Evolutionary conservation across 495 filamentous ascomycete species (phyloP).

Genomic region (Aspergillus wentii): DNA sequence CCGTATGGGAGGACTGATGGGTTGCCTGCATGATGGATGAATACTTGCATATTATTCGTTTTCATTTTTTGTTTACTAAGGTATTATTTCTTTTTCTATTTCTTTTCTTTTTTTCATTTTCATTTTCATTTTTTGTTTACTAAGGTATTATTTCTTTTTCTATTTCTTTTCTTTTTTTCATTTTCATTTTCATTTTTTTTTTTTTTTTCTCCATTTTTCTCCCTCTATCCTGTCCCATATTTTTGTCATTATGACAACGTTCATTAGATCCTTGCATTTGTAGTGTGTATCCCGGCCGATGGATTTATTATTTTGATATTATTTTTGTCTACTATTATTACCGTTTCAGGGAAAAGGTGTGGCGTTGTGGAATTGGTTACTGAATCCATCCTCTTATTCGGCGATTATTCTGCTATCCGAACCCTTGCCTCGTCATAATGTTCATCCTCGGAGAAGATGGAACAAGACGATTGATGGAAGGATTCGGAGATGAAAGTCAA

Average conservation of each 20-base stretch:
- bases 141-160: slow-evolving; percentile 2
- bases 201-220: slow-evolving; percentile 1
- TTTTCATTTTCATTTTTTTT: slow-evolving; percentile 6
- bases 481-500: no score
- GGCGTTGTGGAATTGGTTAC: no score
- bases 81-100: no score
- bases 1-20: background rate
- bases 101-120: background rate
- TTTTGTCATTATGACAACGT: background rate
- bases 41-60: background rate
- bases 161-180: slow-evolving; percentile 3
- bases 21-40: slow-evolving; percentile 4
- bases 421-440: no score
- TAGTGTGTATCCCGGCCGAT: no score
- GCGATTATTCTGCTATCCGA: no score
- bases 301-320: background rate
- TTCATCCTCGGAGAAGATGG: no score
- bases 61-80: slow-evolving; percentile 4
- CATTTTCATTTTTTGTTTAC: slow-evolving; percentile 3
- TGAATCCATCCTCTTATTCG: no score
- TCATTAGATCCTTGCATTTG: background rate
- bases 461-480: no score
- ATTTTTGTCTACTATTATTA: background rate
- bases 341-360: background rate
- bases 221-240: slow-evolving; percentile 11